These are phyloP conservation scores for Beauveria medogensis DNA, from an alignment of 2,329 filamentous ascomycete genomes.

Conservation along the genomic window DNA sequence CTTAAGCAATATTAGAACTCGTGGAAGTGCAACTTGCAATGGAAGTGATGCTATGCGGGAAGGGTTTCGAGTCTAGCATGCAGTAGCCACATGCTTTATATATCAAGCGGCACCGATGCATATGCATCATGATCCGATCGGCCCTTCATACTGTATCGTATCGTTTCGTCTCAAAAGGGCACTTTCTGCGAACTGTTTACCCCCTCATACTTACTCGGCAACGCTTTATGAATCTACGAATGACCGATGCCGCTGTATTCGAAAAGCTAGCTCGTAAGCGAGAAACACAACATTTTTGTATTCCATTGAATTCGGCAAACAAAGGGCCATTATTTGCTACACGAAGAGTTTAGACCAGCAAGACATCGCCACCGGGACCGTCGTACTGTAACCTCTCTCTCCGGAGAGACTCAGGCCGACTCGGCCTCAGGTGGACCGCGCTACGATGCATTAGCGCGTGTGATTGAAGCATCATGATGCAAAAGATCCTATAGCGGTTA, in stretches of 20 bases:
- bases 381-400: not conserved
- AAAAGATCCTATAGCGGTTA: not conserved
- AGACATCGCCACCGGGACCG: not conserved
- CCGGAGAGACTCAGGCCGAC: not conserved
- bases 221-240: not conserved
- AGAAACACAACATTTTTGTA: not conserved
- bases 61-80: not conserved
- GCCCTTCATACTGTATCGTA: not conserved
- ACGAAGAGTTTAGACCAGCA: not conserved
- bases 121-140: not conserved
- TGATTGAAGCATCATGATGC: not conserved
- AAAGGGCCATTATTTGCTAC: not conserved
- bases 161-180: not conserved
- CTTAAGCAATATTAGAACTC: not conserved
- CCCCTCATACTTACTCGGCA: not conserved
- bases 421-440: not conserved
- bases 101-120: not conserved
- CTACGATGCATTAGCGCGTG: not conserved
- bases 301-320: not conserved
- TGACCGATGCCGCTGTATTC: not conserved
- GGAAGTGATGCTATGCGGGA: not conserved
- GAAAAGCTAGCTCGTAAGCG: not conserved
- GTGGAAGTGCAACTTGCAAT: not conserved
- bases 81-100: conserved; percentile 2
- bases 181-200: not conserved